These are phyloP conservation scores for Sphaceloma murrayae DNA, from an alignment of 2,329 filamentous ascomycete genomes.

Conservation along the genomic window DNA sequence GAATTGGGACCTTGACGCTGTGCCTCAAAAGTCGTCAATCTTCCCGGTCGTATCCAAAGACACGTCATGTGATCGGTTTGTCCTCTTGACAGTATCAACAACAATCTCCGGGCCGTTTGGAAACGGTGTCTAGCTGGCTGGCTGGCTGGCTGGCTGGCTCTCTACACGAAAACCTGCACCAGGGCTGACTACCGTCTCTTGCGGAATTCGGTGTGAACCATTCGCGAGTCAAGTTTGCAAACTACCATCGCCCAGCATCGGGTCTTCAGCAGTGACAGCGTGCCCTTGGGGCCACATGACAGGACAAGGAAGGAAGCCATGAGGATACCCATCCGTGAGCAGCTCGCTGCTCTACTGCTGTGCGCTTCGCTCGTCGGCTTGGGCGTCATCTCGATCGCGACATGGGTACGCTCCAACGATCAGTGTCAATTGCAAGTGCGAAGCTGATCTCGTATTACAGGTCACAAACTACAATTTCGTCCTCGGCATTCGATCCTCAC, in stretches of 20 bases:
- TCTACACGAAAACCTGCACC: too few species aligned
- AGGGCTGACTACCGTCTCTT: too few species aligned
- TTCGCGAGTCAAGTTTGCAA: neutral
- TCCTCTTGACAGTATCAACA: neutral
- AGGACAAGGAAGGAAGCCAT: conserved; percentile 41
- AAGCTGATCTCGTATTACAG: conserved; percentile 30
- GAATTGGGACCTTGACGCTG: too few species aligned
- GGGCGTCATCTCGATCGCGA: conserved; percentile 69
- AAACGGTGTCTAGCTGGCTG: conserved; percentile 8
- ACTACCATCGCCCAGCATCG: neutral
- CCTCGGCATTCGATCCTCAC: conserved; percentile 43
- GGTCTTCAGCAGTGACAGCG: neutral
- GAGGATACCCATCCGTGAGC: conserved; percentile 79
- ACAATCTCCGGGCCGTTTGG: conserved; percentile 7
- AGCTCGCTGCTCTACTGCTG: conserved; percentile 72
- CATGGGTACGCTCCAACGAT: conserved; percentile 35
- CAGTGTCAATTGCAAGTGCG: neutral
- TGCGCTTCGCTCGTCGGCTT: conserved; percentile 64
- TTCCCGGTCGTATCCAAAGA: neutral
- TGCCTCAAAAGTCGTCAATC: neutral
- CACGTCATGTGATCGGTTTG: neutral
- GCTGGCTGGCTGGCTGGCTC: too few species aligned
- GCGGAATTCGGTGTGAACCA: neutral
- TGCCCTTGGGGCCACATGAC: conserved; percentile 3
- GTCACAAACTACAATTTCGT: conserved; percentile 54